A percentile compares a stretch with the other conserved stretches of the same genome.
These are phyloP conservation scores for Kwoniella sp. DNA, from an alignment of 768 basidiomycete genomes.

Conservation along the genomic window DNA sequence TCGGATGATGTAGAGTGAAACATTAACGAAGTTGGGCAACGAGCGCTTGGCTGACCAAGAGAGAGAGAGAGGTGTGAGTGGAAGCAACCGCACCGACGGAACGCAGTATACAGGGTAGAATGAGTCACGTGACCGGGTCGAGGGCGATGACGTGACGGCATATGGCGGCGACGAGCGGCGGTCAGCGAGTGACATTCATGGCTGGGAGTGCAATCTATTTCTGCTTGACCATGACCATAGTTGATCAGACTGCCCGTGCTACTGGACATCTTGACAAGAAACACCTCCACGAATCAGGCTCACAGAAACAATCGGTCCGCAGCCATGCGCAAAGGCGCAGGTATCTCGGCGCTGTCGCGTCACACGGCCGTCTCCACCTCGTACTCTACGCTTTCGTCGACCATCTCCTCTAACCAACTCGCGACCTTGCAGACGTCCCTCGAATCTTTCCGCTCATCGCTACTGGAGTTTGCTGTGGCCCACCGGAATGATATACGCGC, in stretches of 20 bases:
- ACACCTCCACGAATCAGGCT: no score
- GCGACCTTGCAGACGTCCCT: slow-evolving; percentile 79
- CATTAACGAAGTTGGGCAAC: not conserved
- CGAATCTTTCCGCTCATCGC: slow-evolving; percentile 75
- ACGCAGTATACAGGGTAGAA: not conserved
- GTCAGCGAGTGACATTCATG: no score
- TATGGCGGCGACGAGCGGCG: not conserved
- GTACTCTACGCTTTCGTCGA: slow-evolving; percentile 77
- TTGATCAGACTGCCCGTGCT: no score
- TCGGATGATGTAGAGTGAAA: not conserved
- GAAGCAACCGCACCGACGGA: not conserved
- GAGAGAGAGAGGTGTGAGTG: not conserved
- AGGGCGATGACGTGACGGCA: not conserved
- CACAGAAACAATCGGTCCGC: not conserved
- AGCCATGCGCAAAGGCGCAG: slow-evolving; percentile 66
- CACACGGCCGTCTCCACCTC: slow-evolving; percentile 78
- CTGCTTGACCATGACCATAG: no score
- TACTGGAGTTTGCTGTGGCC: slow-evolving; percentile 75
- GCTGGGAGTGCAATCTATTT: no score
- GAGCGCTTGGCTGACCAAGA: not conserved
- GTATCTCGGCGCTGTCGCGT: slow-evolving; percentile 85
- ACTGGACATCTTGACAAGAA: no score
- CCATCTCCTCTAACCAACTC: slow-evolving; percentile 75
- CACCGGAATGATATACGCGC: slow-evolving; percentile 81
- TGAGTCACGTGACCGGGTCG: not conserved